Evolutionary conservation across 164 flowering plant species (phyloP).

Genomic region (Vitis rotundifolia): DNA sequence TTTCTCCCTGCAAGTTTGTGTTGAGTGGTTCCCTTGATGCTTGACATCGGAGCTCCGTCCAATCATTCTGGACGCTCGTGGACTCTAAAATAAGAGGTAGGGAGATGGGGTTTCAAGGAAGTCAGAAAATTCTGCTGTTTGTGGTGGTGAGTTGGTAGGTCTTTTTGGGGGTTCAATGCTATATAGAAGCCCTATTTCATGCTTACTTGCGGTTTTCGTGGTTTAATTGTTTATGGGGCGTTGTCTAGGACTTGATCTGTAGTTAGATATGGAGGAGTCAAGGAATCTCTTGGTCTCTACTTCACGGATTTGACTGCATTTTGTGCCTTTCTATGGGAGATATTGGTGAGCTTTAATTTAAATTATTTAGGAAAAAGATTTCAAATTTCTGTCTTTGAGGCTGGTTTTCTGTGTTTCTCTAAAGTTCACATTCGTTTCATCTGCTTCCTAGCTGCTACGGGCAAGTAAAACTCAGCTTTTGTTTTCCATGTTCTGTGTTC

Average conservation of each 20-base stretch:
- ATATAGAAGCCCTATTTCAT: slow-evolving; percentile 10
- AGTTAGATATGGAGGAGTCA: background rate
- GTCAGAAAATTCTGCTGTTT: slow-evolving; percentile 3
- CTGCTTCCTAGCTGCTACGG: too few relatives aligned
- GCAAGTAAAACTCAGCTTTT: background rate
- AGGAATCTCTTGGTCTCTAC: too few relatives aligned
- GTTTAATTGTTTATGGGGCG: background rate
- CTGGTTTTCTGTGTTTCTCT: too few relatives aligned
- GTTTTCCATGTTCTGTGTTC: background rate
- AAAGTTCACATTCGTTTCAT: too few relatives aligned
- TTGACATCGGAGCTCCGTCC: slow-evolving; percentile 46
- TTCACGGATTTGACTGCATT: background rate
- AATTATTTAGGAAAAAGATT: too few relatives aligned
- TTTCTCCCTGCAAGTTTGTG: slow-evolving; percentile 24
- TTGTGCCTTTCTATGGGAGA: background rate
- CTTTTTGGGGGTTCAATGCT: slow-evolving; percentile 10
- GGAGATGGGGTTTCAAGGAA: slow-evolving; percentile 17
- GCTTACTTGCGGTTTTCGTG: slow-evolving; percentile 7
- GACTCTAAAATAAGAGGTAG: slow-evolving; percentile 14
- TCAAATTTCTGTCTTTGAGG: too few relatives aligned
- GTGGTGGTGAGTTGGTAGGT: slow-evolving; percentile 16
- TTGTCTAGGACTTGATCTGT: slow-evolving; percentile 9
- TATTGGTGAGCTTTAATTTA: background rate
- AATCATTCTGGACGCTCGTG: slow-evolving; percentile 37
- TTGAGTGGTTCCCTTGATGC: slow-evolving; percentile 66